Percentiles rank a stretch among this genome's conserved stretches.
Conservation (phyloP, 2,329 filamentous ascomycete genomes). For the Neonectria punicea region DNA sequence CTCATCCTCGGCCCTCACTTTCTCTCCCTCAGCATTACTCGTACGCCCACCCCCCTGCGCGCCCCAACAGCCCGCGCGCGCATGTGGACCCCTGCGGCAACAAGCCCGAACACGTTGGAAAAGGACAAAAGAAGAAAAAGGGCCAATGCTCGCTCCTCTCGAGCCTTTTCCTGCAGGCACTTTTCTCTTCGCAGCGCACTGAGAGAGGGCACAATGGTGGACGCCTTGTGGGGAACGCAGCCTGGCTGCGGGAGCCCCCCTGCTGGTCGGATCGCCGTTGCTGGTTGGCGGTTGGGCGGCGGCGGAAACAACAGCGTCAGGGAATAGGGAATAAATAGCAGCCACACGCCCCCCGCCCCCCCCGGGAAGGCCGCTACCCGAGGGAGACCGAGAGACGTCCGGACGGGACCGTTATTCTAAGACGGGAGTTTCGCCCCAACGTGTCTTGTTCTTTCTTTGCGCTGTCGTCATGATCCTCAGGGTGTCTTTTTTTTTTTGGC, state of each 20-base stretch:
- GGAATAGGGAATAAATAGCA: background rate
- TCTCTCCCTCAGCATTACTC: constrained; percentile 2
- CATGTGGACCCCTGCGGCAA: constrained; percentile 28
- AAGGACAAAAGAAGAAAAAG: background rate
- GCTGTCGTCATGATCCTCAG: background rate
- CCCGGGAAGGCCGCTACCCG: constrained; percentile 18
- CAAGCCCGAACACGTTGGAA: constrained; percentile 24
- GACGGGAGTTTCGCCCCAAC: background rate
- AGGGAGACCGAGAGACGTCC: constrained; percentile 40
- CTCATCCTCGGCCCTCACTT: constrained; percentile 15
- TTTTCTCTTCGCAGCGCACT: constrained; percentile 1
- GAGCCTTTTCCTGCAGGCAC: constrained; percentile 3
- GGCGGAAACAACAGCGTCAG: background rate
- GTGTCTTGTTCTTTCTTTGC: background rate
- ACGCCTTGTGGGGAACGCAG: constrained; percentile 20
- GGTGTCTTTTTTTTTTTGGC: background rate
- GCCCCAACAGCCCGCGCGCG: background rate
- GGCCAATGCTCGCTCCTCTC: background rate
- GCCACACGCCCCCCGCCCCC: constrained; percentile 2
- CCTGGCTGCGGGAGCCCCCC: background rate
- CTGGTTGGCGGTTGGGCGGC: constrained; percentile 4
- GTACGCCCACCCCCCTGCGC: constrained; percentile 3
- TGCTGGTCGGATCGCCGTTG: constrained; percentile 13
- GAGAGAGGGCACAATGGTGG: background rate
- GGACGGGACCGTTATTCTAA: constrained; percentile 26